Percentiles rank a stretch among this genome's conserved stretches.
These are phyloP conservation scores for Carpinus viminea DNA, from an alignment of 306 rosid species.

Conservation along the genomic window DNA sequence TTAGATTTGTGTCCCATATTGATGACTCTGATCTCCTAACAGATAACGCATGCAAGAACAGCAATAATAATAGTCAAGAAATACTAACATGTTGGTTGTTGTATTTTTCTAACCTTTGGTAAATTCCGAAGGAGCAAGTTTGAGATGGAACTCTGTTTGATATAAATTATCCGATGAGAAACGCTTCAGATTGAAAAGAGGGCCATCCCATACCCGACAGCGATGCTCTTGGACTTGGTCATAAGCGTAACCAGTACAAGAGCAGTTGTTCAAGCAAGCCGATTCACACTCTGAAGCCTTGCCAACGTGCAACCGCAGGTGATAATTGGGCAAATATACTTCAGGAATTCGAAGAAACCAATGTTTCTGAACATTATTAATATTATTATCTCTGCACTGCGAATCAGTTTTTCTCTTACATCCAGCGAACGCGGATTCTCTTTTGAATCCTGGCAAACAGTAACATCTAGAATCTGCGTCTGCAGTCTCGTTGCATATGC, in stretches of 20 bases:
- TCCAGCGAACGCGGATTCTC: not conserved
- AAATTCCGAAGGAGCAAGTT: slow-evolving; percentile 10
- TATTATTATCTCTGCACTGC: too few relatives aligned
- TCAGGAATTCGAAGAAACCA: not conserved
- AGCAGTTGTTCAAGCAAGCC: slow-evolving; percentile 13
- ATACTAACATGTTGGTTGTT: not conserved
- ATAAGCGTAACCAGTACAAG: not conserved
- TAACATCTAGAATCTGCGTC: too few relatives aligned
- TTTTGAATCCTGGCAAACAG: too few relatives aligned
- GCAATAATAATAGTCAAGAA: not conserved
- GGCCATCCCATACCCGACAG: too few relatives aligned
- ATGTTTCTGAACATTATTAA: not conserved
- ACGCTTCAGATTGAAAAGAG: not conserved
- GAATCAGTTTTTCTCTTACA: too few relatives aligned
- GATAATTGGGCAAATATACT: not conserved
- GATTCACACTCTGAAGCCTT: not conserved
- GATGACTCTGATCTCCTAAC: too few relatives aligned
- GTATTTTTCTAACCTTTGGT: not conserved
- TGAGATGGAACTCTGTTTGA: slow-evolving; percentile 9
- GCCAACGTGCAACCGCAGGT: not conserved
- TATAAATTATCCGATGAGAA: not conserved
- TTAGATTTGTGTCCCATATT: too few relatives aligned
- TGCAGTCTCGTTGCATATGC: too few relatives aligned
- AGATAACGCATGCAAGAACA: not conserved
- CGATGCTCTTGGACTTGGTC: too few relatives aligned